Conservation (phyloP, 1,284 basidiomycete genomes). For the Cryptococcus neoformans region DNA sequence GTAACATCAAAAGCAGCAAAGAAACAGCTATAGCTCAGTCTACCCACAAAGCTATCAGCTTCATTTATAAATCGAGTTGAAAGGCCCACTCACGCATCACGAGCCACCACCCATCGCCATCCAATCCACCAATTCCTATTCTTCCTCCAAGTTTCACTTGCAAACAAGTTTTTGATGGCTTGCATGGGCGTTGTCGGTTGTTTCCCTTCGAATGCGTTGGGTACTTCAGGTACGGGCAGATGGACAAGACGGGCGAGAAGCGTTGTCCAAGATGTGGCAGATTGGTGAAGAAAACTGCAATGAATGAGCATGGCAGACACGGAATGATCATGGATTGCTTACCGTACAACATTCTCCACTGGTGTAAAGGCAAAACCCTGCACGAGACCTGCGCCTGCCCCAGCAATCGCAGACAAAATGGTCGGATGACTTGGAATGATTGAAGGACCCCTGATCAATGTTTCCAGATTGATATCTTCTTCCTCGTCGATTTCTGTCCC, state of each 20-base stretch:
- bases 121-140: slow-evolving; percentile 42
- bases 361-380: slow-evolving; percentile 48
- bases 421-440: slow-evolving; percentile 45
- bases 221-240: slow-evolving; percentile 23
- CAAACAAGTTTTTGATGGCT: slow-evolving; percentile 35
- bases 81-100: slow-evolving; percentile 36
- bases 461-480: slow-evolving; percentile 40
- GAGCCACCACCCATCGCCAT: slow-evolving; percentile 41
- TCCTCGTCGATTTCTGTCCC: slow-evolving; percentile 16
- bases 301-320: neutral
- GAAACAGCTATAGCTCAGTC: slow-evolving; percentile 45
- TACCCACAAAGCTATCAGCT: slow-evolving; percentile 13
- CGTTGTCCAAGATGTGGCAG: slow-evolving; percentile 24
- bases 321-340: slow-evolving; percentile 3
- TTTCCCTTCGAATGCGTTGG: slow-evolving; percentile 11
- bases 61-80: neutral
- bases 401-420: slow-evolving; percentile 41
- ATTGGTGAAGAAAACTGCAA: slow-evolving; percentile 29
- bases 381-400: slow-evolving; percentile 43
- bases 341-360: slow-evolving; percentile 48
- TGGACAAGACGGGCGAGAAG: slow-evolving; percentile 18
- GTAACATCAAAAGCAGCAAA: slow-evolving; percentile 49
- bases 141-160: slow-evolving; percentile 36
- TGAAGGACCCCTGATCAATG: slow-evolving; percentile 36
- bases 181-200: slow-evolving; percentile 26